These are phyloP conservation scores for Rhododendron williamsianum DNA, from an alignment of 148 eudicot genomes.

Conservation along the genomic window DNA sequence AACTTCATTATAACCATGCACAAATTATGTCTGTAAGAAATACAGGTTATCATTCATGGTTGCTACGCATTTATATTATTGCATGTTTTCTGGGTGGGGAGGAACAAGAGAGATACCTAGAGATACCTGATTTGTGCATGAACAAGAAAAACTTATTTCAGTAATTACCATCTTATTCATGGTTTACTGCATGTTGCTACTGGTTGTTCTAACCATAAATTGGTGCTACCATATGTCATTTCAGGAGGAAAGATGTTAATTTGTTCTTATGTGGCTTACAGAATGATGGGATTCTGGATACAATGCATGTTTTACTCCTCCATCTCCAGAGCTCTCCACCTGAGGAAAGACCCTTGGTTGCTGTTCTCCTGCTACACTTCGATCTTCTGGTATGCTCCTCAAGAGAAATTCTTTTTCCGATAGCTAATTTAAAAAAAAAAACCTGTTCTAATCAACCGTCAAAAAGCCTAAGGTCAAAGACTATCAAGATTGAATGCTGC, in stretches of 20 bases:
- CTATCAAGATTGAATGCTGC: not conserved
- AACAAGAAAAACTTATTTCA: not conserved
- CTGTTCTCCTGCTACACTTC: slow-evolving; percentile 39
- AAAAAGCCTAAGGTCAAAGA: not conserved
- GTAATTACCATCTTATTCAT: not conserved
- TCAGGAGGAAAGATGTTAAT: slow-evolving; percentile 43
- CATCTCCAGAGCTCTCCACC: slow-evolving; percentile 31
- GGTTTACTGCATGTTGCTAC: not conserved
- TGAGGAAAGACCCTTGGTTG: slow-evolving; percentile 38
- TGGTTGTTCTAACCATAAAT: not conserved
- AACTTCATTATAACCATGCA: not conserved
- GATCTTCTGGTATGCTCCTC: slow-evolving; percentile 40
- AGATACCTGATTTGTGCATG: not conserved
- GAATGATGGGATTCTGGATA: slow-evolving; percentile 22
- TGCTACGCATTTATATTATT: not conserved
- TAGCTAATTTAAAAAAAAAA: not conserved
- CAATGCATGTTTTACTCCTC: slow-evolving; percentile 27
- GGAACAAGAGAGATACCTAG: not conserved
- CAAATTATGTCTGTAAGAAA: not conserved
- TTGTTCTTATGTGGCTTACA: slow-evolving; percentile 30
- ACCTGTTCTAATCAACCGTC: not conserved
- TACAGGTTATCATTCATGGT: not conserved
- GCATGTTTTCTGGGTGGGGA: not conserved
- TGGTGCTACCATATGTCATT: slow-evolving; percentile 1
- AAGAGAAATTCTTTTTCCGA: not conserved